A percentile compares a stretch with the other conserved stretches of the same genome.
phyloP scores from a whole-genome alignment of 225 moss, liverwort and hornwort genomes.

The Anthoceros angustus region DNA sequence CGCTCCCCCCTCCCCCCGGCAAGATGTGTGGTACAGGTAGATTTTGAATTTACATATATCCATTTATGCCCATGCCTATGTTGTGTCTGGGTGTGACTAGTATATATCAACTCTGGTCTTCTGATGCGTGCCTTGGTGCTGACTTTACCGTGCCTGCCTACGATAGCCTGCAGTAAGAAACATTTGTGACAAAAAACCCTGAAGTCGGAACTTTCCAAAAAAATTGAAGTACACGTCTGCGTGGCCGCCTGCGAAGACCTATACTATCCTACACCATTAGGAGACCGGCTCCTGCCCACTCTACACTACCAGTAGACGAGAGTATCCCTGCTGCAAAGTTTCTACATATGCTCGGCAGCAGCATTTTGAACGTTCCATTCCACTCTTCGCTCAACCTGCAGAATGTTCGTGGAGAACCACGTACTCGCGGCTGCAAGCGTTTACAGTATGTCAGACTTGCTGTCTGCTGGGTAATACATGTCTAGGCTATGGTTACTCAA shows the following conservation, averaged over 20 bases:
- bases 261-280: not conserved
- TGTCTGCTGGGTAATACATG: not conserved
- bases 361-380: not conserved
- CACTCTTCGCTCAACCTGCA: slow-evolving; percentile 17
- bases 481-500: too few relatives aligned
- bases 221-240: not conserved
- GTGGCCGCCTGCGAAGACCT: not conserved
- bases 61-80: too few relatives aligned
- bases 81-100: too few relatives aligned
- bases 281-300: too few relatives aligned
- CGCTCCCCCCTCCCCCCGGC: too few relatives aligned
- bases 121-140: too few relatives aligned
- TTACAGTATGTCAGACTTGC: not conserved
- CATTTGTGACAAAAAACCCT: not conserved
- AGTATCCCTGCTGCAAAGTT: not conserved
- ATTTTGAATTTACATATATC: too few relatives aligned
- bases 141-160: not conserved
- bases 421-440: slow-evolving; percentile 61
- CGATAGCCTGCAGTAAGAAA: not conserved
- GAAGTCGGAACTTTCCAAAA: not conserved
- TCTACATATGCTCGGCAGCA: not conserved
- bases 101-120: too few relatives aligned
- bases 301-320: not conserved
- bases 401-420: slow-evolving; percentile 96
- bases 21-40: too few relatives aligned